Conservation (phyloP, 2,329 filamentous ascomycete species). For the Stromatinia cepivora region DNA sequence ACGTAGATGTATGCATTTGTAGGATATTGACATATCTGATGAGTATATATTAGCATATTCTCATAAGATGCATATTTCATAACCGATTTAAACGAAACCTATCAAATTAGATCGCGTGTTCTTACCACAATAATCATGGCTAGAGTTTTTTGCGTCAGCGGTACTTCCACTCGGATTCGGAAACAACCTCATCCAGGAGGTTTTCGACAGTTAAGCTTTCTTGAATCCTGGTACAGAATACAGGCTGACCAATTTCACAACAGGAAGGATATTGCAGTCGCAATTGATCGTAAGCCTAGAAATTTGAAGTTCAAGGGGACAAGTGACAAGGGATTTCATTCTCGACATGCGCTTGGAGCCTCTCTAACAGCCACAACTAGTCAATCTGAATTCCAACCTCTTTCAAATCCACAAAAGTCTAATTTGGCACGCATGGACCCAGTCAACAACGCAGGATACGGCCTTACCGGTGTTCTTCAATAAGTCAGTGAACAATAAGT, state of each 20-base stretch:
- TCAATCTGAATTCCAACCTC: constrained; percentile 44
- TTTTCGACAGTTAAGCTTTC: constrained; percentile 39
- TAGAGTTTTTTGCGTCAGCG: constrained; percentile 51
- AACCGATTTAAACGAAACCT: neutral
- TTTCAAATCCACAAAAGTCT: constrained; percentile 44
- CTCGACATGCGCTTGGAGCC: neutral
- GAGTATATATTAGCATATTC: no score
- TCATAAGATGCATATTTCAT: neutral
- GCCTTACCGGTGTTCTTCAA: constrained; percentile 55
- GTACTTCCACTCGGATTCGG: constrained; percentile 51
- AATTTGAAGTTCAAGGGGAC: constrained; percentile 42
- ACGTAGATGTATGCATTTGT: neutral
- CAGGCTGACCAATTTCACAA: neutral
- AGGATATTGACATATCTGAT: no score
- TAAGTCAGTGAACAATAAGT: constrained; percentile 51
- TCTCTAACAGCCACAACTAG: constrained; percentile 42
- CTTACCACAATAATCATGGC: constrained; percentile 29
- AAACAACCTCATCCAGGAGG: constrained; percentile 43
- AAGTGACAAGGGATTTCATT: constrained; percentile 35
- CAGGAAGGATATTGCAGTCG: constrained; percentile 47
- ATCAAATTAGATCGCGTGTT: neutral
- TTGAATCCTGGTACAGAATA: neutral
- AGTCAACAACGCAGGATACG: constrained; percentile 63
- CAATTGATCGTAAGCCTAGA: constrained; percentile 47
- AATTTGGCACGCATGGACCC: constrained; percentile 58